Conservation (phyloP, 2,329 filamentous ascomycete genomes). For the Fonsecaea monophora region DNA sequence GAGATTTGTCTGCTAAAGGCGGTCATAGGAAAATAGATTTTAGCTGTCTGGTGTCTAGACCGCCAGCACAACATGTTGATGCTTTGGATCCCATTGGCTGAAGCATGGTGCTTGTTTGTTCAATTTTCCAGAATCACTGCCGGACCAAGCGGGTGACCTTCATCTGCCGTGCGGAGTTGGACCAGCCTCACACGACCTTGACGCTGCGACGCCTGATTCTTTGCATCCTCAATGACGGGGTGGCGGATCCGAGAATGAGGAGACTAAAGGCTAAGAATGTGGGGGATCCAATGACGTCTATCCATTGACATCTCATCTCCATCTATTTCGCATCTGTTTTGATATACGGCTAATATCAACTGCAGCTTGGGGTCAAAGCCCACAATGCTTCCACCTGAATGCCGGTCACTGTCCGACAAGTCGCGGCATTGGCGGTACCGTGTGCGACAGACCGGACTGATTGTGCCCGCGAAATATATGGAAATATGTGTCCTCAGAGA, state of each 20-base stretch:
- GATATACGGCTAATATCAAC: constrained; percentile 21
- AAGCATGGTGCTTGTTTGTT: neutral
- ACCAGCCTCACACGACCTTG: neutral
- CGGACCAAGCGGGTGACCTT: neutral
- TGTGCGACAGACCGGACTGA: constrained; percentile 12
- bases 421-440: constrained; percentile 17
- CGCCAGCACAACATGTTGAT: constrained; percentile 1
- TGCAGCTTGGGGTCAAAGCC: constrained; percentile 10
- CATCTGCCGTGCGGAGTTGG: constrained; percentile 11
- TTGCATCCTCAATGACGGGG: constrained; percentile 5
- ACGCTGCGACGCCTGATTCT: neutral
- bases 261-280: constrained; percentile 6
- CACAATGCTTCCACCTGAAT: constrained; percentile 4
- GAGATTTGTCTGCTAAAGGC: constrained; percentile 1
- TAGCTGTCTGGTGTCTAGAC: neutral
- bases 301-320: neutral
- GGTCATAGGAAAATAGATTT: constrained; percentile 21
- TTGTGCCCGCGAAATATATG: neutral
- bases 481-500: neutral
- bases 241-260: constrained; percentile 8
- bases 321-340: constrained; percentile 9
- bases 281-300: constrained; percentile 20
- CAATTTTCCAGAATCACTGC: neutral
- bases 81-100: constrained; percentile 6
- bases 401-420: constrained; percentile 16